phyloP scores from a whole-genome alignment of 805 yeast species.

The Cyberlindnera saturnus region DNA sequence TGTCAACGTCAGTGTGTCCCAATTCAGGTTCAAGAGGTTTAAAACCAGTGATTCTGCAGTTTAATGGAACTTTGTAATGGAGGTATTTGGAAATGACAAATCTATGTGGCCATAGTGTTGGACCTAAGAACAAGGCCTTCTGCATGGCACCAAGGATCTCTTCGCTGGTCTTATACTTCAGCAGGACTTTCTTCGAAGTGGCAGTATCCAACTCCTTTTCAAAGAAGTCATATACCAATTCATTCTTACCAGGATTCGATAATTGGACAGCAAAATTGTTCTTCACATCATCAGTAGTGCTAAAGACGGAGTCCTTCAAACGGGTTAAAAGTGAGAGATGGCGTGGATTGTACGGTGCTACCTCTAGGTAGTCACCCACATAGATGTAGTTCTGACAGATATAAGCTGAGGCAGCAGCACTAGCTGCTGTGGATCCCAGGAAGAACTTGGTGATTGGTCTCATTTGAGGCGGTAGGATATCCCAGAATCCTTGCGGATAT shows the following conservation, averaged over 20 bases:
- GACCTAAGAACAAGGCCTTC: too few relatives aligned
- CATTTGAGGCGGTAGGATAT: too few relatives aligned
- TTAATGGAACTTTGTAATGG: slow-evolving; percentile 4
- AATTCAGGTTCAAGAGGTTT: slow-evolving; percentile 14
- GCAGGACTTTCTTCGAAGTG: too few relatives aligned
- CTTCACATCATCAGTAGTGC: slow-evolving; percentile 8
- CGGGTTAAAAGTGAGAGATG: background rate
- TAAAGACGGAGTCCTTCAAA: slow-evolving; percentile 4
- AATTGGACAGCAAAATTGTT: slow-evolving; percentile 4
- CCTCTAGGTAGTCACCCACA: slow-evolving; percentile 13
- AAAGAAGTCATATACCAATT: too few relatives aligned
- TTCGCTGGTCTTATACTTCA: too few relatives aligned
- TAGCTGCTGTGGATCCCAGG: slow-evolving; percentile 2
- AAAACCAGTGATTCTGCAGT: slow-evolving; percentile 16
- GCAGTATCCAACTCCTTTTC: too few relatives aligned
- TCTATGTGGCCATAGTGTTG: too few relatives aligned
- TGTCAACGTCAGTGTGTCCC: slow-evolving; percentile 6
- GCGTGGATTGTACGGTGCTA: slow-evolving; percentile 7
- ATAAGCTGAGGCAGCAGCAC: slow-evolving; percentile 7
- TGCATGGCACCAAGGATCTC: too few relatives aligned
- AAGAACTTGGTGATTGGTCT: slow-evolving; percentile 1
- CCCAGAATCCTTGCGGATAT: too few relatives aligned
- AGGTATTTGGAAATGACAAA: slow-evolving; percentile 16
- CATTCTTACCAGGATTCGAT: too few relatives aligned
- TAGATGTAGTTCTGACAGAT: slow-evolving; percentile 11